Evolutionary conservation across 805 yeast genomes (phyloP).

Genomic region (Metschnikowia proteae): DNA sequence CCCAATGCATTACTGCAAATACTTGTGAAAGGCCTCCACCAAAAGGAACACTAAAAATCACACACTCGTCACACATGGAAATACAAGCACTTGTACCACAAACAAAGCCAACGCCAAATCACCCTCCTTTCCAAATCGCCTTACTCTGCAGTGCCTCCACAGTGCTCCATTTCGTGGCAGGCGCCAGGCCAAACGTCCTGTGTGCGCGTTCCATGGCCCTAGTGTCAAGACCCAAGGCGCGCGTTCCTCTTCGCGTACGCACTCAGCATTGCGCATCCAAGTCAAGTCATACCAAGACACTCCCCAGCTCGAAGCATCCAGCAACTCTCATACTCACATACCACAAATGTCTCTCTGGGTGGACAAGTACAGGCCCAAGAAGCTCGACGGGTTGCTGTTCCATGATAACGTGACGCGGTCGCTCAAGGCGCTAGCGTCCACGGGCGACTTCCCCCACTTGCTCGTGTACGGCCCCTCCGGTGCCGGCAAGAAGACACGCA

Average conservation of each 20-base stretch:
- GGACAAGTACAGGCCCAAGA: conserved; percentile 83
- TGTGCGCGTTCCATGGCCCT: too few relatives aligned
- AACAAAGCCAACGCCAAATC: too few relatives aligned
- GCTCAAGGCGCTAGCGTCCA: conserved; percentile 54
- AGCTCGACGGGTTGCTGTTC: conserved; percentile 59
- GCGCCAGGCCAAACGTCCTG: too few relatives aligned
- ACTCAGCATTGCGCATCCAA: too few relatives aligned
- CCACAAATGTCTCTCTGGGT: conserved; percentile 88
- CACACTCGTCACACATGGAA: neutral
- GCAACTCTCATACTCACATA: neutral
- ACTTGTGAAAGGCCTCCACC: neutral
- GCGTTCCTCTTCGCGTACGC: too few relatives aligned
- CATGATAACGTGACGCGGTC: conserved; percentile 63
- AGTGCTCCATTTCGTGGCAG: too few relatives aligned
- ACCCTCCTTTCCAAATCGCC: too few relatives aligned
- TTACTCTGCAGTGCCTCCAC: too few relatives aligned
- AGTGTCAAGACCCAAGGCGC: too few relatives aligned
- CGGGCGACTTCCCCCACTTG: conserved; percentile 91
- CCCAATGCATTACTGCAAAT: neutral
- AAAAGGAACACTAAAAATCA: neutral
- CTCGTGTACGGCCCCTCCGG: conserved; percentile 95
- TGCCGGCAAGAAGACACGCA: conserved; percentile 94
- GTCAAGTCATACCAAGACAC: neutral
- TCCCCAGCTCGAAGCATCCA: neutral
- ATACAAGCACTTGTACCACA: neutral